Base-by-base conservation (phyloP, 176 grass and related monocot species). In the Canna indica region DNA sequence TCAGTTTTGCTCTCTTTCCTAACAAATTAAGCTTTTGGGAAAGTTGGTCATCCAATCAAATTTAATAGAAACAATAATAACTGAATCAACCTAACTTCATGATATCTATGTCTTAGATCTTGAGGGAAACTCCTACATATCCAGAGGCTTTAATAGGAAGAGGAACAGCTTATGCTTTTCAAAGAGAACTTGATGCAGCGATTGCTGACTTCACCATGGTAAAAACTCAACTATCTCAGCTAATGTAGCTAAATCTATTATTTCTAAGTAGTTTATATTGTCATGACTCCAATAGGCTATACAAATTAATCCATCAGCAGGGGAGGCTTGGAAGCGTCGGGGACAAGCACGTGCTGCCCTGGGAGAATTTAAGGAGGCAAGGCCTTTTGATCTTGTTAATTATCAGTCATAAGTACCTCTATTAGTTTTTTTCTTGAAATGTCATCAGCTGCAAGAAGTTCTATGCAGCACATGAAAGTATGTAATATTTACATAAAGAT, bases 171-270 rank as follows among this genome's bases (percentile, higher is more conserved):
- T 85, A 90, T 84, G 94, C 94, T 62, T 97, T 97, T 80, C 88
- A 92, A 87, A 90, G 94, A 84, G 94, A 97, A 77, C 79, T 97
- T 50, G 86, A 92, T 75, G 81, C 85, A 85, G 94, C 94, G 77
- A 92, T 97, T 85, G 88, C 88, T 71, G 94, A 97, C 77, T 97
- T 97, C 75, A 92, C 86, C 72, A 90, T 85, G 88, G 94, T 92
- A 76, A 32, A 77, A 57, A 79, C 56, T 75, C 32, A 64, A 62
- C 69, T 52, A 45, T n/a, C 74, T 29, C 67, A 77, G 17, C 34
- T 41, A 31, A 1, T 18, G 28, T 5, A 13, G 48, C 26, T 28
- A 36, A 33, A 42, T 36, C 44, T 22, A 29, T 31, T 73, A 8
- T 62, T 67, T 46, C 47, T 35, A 13, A 22, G 7, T 5, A 46